Conservation (phyloP, 768 basidiomycete species). For the Collybiopsis luxurians region DNA sequence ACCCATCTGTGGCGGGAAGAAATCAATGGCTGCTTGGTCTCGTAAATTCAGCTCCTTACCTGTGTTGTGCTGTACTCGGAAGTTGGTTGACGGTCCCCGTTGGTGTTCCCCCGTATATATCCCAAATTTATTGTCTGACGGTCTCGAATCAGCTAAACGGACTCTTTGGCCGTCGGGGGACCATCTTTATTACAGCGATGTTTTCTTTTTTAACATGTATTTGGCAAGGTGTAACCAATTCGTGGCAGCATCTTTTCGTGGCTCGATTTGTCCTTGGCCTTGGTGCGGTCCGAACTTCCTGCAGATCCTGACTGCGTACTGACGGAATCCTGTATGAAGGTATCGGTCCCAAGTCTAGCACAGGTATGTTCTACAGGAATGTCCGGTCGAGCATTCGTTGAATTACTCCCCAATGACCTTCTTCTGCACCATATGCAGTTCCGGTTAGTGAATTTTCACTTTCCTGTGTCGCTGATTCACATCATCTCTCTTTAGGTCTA, state of each 20-base stretch:
- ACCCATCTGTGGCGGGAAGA: constrained; percentile 26
- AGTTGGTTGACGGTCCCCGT: constrained; percentile 68
- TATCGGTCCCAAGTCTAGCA: constrained; percentile 49
- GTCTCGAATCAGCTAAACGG: constrained; percentile 38
- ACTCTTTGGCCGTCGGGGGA: constrained; percentile 40
- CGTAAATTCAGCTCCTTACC: constrained; percentile 48
- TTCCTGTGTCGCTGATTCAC: neutral
- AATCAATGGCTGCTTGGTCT: constrained; percentile 59
- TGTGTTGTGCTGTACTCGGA: constrained; percentile 50
- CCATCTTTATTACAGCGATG: constrained; percentile 43
- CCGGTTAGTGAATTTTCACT: no score
- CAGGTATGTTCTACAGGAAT: neutral
- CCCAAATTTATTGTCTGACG: neutral
- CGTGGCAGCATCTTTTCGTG: constrained; percentile 32
- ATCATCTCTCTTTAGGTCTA: constrained; percentile 28
- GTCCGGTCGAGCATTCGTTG: no score
- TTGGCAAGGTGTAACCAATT: constrained; percentile 30
- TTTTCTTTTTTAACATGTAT: constrained; percentile 35
- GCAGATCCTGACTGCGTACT: neutral
- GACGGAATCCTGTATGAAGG: constrained; percentile 15
- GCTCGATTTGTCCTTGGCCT: constrained; percentile 20
- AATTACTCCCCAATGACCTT: no score
- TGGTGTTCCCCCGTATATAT: neutral
- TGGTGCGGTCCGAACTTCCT: neutral
- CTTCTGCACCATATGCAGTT: no score